phyloP scores from a whole-genome alignment of 2,329 filamentous ascomycete genomes.

The Xylaria sp. region DNA sequence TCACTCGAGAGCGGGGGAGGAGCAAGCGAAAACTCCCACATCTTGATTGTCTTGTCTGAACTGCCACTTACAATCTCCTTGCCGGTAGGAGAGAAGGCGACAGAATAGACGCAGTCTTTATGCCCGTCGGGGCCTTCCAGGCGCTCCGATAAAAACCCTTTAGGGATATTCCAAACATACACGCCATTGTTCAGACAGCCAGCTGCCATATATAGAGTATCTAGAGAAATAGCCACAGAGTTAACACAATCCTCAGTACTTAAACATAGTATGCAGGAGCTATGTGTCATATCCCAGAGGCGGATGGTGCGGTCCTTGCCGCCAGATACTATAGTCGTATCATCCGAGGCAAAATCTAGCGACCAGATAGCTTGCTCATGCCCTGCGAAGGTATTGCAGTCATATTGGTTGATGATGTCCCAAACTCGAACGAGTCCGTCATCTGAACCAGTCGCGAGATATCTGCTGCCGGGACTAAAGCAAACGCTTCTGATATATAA shows the following conservation, averaged over 20 bases:
- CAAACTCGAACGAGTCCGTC: constrained; percentile 99
- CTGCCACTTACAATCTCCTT: constrained; percentile 94
- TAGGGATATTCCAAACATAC: constrained; percentile 92
- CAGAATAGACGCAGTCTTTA: constrained; percentile 96
- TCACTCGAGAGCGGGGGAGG: constrained; percentile 64
- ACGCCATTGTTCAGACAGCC: constrained; percentile 98
- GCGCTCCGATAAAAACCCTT: constrained; percentile 86
- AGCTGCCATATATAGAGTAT: constrained; percentile 92
- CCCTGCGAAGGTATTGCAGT: constrained; percentile 90
- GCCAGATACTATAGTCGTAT: constrained; percentile 92
- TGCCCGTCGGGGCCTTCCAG: constrained; percentile 94
- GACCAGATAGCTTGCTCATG: constrained; percentile 99
- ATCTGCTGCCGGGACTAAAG: constrained; percentile 96
- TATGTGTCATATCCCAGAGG: constrained; percentile 96
- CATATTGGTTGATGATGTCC: constrained; percentile 84
- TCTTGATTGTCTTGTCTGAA: constrained; percentile 98
- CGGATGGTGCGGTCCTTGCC: constrained; percentile 95
- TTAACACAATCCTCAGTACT: constrained; percentile 97
- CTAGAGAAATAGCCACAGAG: constrained; percentile 95
- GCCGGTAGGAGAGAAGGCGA: constrained; percentile 94
- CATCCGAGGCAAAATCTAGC: constrained; percentile 92
- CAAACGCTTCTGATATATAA: constrained; percentile 98
- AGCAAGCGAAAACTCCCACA: constrained; percentile 90
- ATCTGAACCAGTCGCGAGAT: constrained; percentile 94
- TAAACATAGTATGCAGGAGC: constrained; percentile 83